Evolutionary conservation across 2,329 filamentous ascomycete species (phyloP), one percentile per base, ranked within the genome.

Genomic region (Aureobasidium sp.): DNA sequence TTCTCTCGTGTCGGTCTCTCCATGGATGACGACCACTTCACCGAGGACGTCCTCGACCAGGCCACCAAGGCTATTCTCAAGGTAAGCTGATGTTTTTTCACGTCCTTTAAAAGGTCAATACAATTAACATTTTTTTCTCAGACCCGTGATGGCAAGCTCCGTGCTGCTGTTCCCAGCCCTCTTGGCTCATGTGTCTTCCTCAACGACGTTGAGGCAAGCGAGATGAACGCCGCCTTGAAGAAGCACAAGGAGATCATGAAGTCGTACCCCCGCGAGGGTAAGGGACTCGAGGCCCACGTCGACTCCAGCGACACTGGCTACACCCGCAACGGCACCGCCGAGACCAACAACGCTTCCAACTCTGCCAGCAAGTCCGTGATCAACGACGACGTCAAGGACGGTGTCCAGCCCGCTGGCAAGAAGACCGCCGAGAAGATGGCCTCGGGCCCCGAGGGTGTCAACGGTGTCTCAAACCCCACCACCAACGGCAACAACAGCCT

Each of bases 1-100:
- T 89, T 90, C 74, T 89, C 86, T 0, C 80, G 86, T 48, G 86
- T 85, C 6, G 87, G 87, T 22, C 79, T 90, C 0, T 86, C 86
- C 22, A 89, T 90, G 79, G 87, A 90, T 64, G 87, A 90, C 68
- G 78, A 81, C 7, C 77, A 86, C 41, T 90, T 89, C 69, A 81
- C 88, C 67, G 84, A 86, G 60, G 78, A 82, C 0, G 79, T 89
- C 29, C 80, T 90, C 11, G 83, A 85, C 57, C 83, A 84, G 68
- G 87, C 80, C 2, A 90, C 87, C 1, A 76, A 82, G 15, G 87
- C 87, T 14, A 90, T 90, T 65, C 75, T 90, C 55, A 87, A 86
- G 64, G 64, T 65, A 37, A 61, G 61, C 11, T 20, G 12, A 57
- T 20, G 25, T 25, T 3, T 5, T 39, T 39, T 37, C 9, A 20